phyloP scores from a whole-genome alignment of 2,329 filamentous ascomycete species.

The Sclerotinia minor region DNA sequence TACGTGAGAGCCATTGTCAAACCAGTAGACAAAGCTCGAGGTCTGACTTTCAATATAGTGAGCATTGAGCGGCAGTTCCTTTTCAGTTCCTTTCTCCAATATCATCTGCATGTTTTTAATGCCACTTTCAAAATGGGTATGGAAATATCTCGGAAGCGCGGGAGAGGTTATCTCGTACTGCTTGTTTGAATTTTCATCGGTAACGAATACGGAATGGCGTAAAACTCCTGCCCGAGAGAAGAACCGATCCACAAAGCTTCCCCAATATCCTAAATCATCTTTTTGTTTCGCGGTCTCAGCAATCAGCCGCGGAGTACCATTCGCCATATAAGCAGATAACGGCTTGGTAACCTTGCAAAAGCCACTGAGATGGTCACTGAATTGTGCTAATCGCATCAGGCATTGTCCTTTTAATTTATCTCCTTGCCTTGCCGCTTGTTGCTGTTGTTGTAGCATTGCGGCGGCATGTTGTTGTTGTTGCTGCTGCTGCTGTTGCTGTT shows the following conservation, averaged over 20 bases:
- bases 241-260: slow-evolving; percentile 74
- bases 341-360: slow-evolving; percentile 51
- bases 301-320: slow-evolving; percentile 29
- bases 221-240: slow-evolving; percentile 79
- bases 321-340: slow-evolving; percentile 34
- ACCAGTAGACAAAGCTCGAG: slow-evolving; percentile 86
- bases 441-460: slow-evolving; percentile 39
- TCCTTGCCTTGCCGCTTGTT: slow-evolving; percentile 42
- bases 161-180: slow-evolving; percentile 83
- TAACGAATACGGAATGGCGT: slow-evolving; percentile 65
- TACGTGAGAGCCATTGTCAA: slow-evolving; percentile 79
- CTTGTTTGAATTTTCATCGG: slow-evolving; percentile 64
- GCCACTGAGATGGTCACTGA: slow-evolving; percentile 61
- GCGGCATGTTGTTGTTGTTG: slow-evolving; percentile 37
- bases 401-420: slow-evolving; percentile 55
- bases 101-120: slow-evolving; percentile 84
- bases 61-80: slow-evolving; percentile 59
- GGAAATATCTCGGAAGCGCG: slow-evolving; percentile 83
- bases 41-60: slow-evolving; percentile 74
- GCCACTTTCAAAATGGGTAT: slow-evolving; percentile 83
- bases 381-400: slow-evolving; percentile 60
- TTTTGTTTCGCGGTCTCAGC: slow-evolving; percentile 57
- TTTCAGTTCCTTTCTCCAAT: slow-evolving; percentile 66
- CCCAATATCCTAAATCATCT: slow-evolving; percentile 76
- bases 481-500: slow-evolving; percentile 30